Percentiles rank a stretch among this genome's conserved stretches.
Evolutionary conservation across 192 early-diverging fungal species (phyloP).

Genomic region (Umbelopsis isabellina): DNA sequence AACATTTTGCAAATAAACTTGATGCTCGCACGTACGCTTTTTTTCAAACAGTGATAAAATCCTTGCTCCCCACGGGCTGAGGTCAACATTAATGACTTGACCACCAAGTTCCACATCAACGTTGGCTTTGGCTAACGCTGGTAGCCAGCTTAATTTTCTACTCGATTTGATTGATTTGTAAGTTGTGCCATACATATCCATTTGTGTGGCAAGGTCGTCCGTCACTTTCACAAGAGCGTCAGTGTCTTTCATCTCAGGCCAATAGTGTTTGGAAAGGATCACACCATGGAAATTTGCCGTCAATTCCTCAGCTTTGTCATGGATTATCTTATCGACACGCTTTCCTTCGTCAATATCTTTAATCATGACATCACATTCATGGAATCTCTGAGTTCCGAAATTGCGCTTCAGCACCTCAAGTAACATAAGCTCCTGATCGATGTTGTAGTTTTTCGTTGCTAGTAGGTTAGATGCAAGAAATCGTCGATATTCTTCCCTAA

Average conservation of each 20-base stretch:
- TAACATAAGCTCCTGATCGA: slow-evolving; percentile 63
- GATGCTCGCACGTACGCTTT: neutral
- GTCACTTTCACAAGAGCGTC: neutral
- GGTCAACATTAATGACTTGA: slow-evolving; percentile 17
- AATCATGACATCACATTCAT: slow-evolving; percentile 79
- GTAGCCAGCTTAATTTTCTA: slow-evolving; percentile 60
- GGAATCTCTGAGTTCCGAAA: slow-evolving; percentile 65
- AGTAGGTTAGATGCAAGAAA: slow-evolving; percentile 61
- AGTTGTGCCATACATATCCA: slow-evolving; percentile 45
- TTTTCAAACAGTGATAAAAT: slow-evolving; percentile 1
- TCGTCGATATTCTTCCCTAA: slow-evolving; percentile 72
- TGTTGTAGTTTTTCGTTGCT: slow-evolving; percentile 47
- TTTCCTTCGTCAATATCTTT: slow-evolving; percentile 78
- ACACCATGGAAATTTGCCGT: slow-evolving; percentile 8
- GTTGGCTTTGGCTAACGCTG: slow-evolving; percentile 54
- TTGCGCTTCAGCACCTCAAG: slow-evolving; percentile 76
- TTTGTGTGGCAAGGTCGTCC: neutral
- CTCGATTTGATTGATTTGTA: slow-evolving; percentile 60
- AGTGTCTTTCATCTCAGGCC: neutral
- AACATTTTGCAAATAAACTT: neutral
- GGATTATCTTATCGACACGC: slow-evolving; percentile 59
- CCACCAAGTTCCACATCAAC: slow-evolving; percentile 60
- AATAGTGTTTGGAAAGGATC: neutral
- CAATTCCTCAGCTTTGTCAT: slow-evolving; percentile 24
- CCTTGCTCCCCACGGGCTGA: slow-evolving; percentile 9